A percentile compares a stretch with the other conserved stretches of the same genome.
Conservation (phyloP, 1,284 basidiomycete species). For the Pterulicium gracile region DNA sequence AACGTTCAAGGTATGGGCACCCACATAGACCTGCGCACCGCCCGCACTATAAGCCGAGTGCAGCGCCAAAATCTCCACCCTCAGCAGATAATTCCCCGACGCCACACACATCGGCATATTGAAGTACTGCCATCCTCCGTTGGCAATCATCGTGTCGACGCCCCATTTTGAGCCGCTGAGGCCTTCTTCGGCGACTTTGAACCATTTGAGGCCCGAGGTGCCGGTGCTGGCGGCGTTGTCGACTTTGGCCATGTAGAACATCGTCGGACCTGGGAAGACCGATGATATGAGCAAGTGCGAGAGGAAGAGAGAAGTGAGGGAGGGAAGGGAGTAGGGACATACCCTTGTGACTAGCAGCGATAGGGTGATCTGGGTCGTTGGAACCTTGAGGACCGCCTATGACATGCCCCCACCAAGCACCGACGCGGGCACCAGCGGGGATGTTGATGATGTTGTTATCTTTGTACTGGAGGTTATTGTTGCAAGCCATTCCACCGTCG, state of each 20-base stretch:
- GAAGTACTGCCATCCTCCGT: slow-evolving; percentile 33
- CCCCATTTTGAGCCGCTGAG: slow-evolving; percentile 18
- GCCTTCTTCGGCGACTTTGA: slow-evolving; percentile 33
- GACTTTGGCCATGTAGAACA: slow-evolving; percentile 30
- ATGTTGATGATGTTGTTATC: no score
- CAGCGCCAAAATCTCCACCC: slow-evolving; percentile 29
- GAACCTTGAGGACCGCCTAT: no score
- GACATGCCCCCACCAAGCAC: no score
- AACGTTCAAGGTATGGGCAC: slow-evolving; percentile 2
- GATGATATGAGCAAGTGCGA: not conserved
- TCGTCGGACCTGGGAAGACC: no score
- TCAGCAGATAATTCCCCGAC: slow-evolving; percentile 28
- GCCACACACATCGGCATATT: slow-evolving; percentile 28
- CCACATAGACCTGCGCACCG: slow-evolving; percentile 25
- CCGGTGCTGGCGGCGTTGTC: slow-evolving; percentile 29
- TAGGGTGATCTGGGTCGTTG: no score
- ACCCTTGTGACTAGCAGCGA: slow-evolving; percentile 1
- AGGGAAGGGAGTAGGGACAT: not conserved
- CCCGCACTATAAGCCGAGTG: slow-evolving; percentile 22
- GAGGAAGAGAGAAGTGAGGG: not conserved
- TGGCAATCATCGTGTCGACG: slow-evolving; percentile 28
- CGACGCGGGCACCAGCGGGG: no score
- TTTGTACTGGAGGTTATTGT: no score
- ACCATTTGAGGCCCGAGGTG: slow-evolving; percentile 46
- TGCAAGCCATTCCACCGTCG: no score